These are phyloP conservation scores for Pseudomonodictys pantanalensis DNA, from an alignment of 495 filamentous ascomycete species.

Conservation along the genomic window DNA sequence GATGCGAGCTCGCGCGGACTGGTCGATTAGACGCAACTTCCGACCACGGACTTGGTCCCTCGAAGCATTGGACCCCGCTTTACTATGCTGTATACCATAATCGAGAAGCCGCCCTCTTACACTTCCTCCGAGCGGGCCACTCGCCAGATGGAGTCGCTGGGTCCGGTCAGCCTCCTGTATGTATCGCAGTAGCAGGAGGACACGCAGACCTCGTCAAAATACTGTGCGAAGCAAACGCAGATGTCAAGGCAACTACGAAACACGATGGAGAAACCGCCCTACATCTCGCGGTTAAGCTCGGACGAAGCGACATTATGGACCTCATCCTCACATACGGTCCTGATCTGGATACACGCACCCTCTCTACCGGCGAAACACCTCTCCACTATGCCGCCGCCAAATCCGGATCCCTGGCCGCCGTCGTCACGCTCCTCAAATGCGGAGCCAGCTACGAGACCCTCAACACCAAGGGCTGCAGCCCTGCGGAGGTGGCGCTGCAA, in stretches of 20 bases:
- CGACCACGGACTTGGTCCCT: background rate
- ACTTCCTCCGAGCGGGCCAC: slow-evolving; percentile 18
- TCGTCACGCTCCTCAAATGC: slow-evolving; percentile 11
- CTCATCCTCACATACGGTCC: slow-evolving; percentile 10
- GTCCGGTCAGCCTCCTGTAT: slow-evolving; percentile 7
- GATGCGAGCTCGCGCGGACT: slow-evolving; percentile 17
- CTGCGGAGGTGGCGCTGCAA: slow-evolving; percentile 23
- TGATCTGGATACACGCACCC: slow-evolving; percentile 15
- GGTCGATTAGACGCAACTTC: background rate
- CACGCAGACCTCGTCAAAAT: slow-evolving; percentile 11
- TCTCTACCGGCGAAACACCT: slow-evolving; percentile 17
- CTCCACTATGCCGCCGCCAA: slow-evolving; percentile 25
- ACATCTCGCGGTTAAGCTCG: slow-evolving; percentile 22
- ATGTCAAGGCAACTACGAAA: slow-evolving; percentile 11
- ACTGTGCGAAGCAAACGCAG: slow-evolving; percentile 15
- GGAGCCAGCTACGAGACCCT: slow-evolving; percentile 13
- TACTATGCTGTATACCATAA: slow-evolving; percentile 18
- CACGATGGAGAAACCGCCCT: slow-evolving; percentile 20
- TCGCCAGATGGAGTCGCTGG: slow-evolving; percentile 15
- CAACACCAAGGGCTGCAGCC: slow-evolving; percentile 5
- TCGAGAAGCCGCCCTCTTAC: slow-evolving; percentile 25
- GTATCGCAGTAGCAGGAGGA: slow-evolving; percentile 15
- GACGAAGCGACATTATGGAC: slow-evolving; percentile 17
- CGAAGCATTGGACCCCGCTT: slow-evolving; percentile 23
- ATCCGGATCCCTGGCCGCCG: slow-evolving; percentile 14